Evolutionary conservation across 2,329 filamentous ascomycete genomes (phyloP), one percentile per base, ranked within the genome.

Genomic region (Diaporthe nobilis): DNA sequence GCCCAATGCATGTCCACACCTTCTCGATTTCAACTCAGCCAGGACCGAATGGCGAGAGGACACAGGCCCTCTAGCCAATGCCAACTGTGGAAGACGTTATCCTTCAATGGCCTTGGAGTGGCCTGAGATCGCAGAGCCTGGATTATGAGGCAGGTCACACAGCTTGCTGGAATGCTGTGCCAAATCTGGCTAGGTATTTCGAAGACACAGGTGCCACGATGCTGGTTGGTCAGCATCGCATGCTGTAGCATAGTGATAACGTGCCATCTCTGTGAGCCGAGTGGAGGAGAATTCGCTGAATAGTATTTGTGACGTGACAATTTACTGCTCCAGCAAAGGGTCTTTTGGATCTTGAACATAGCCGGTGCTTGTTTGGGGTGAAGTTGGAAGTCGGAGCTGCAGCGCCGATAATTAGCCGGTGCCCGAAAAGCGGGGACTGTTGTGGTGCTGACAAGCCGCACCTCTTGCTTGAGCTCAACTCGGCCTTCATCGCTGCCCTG

Each of bases 361-460:
- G 60, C 12, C 6, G 60, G 8, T 20, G 42, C 7, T 47, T 12
- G 61, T 34, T 34, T 28, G 42, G 20, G 37, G 17, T 63, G 61
- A 65, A 49, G 61, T 65, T 37, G 55, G 55, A 28, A 34, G 61
- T 34, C 22, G 55, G 55, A 12, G 20, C 31, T 51, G 34, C n/a
- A 53, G 47, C 63, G 7, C 65, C 49, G 49, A 55, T 22, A 28
- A 55, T 70, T 39, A 55, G 49, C 65, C 65, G 61, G 9, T 13
- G 10, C 20, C 9, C 15, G 9, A 31, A 68, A 42, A 42, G 34
- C 9, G 34, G 49, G 65, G 65, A 15, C 28, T 20, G 12, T 44
- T 57, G 22, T 61, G 20, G 47, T 10, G 37, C 58, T 34, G 25
- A 47, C 61, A 15, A 60, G 31, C 31, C 8, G 17, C 34, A 4